phyloP scores from a whole-genome alignment of 805 yeast genomes.

The Danielia reshetovae region DNA sequence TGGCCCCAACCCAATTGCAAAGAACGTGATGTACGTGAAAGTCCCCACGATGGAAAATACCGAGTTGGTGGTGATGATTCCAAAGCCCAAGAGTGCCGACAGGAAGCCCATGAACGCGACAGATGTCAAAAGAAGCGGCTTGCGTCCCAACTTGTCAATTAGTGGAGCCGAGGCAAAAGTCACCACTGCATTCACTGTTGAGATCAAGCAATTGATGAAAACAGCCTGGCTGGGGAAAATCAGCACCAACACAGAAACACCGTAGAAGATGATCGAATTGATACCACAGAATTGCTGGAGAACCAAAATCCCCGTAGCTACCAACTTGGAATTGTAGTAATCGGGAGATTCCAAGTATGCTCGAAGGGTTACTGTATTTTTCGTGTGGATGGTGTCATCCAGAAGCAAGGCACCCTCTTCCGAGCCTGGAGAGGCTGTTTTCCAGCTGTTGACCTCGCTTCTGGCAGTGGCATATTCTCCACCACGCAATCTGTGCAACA shows the following conservation, averaged over 20 bases:
- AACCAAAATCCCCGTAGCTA: constrained; percentile 67
- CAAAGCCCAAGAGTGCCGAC: constrained; percentile 60
- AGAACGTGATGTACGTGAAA: constrained; percentile 70
- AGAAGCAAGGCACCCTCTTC: constrained; percentile 19
- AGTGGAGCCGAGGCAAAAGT: constrained; percentile 72
- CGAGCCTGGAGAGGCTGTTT: constrained; percentile 8
- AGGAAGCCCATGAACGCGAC: constrained; percentile 64
- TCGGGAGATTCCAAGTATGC: constrained; percentile 48
- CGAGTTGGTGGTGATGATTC: constrained; percentile 50
- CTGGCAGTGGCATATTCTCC: constrained; percentile 33
- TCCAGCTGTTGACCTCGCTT: constrained; percentile 38
- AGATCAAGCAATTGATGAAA: constrained; percentile 68
- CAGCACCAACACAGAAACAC: constrained; percentile 75
- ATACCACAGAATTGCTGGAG: constrained; percentile 94
- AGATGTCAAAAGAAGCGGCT: constrained; percentile 64
- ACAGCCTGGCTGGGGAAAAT: constrained; percentile 71
- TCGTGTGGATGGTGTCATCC: constrained; percentile 11
- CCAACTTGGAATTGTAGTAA: constrained; percentile 56
- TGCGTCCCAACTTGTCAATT: constrained; percentile 75
- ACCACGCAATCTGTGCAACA: constrained; percentile 36
- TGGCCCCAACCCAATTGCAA: constrained; percentile 93
- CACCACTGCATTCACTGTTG: constrained; percentile 67
- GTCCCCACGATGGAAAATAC: constrained; percentile 58
- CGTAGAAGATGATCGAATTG: constrained; percentile 89
- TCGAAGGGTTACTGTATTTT: constrained; percentile 20